phyloP scores from a whole-genome alignment of 352 stramenopile genomes.

The Pythium rishiriense region DNA sequence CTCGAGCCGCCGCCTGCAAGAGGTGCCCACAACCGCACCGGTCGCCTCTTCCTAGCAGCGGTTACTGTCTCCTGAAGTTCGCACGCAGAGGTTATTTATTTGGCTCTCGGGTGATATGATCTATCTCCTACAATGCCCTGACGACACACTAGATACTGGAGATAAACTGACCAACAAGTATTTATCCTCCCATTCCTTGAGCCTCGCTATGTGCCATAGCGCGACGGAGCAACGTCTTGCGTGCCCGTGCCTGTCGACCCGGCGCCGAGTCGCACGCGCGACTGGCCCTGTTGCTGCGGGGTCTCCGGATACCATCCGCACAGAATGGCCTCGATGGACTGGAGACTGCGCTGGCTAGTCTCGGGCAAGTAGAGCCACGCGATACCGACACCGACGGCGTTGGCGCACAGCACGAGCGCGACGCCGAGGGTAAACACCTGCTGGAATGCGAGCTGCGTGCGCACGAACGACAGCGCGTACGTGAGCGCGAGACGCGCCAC shows the following conservation, averaged over 20 bases:
- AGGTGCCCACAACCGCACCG: background rate
- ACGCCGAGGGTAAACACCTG: slow-evolving; percentile 43
- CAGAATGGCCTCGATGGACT: slow-evolving; percentile 80
- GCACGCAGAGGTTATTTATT: slow-evolving; percentile 16
- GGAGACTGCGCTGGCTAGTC: slow-evolving; percentile 71
- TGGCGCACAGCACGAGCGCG: slow-evolving; percentile 45
- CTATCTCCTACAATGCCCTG: too few species aligned
- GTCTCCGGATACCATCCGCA: slow-evolving; percentile 74
- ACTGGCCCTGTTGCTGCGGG: slow-evolving; percentile 44
- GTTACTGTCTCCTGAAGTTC: background rate
- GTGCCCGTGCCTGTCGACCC: slow-evolving; percentile 13
- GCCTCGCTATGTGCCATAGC: slow-evolving; percentile 3
- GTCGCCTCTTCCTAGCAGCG: background rate
- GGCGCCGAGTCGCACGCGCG: slow-evolving; percentile 49
- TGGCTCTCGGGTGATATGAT: background rate
- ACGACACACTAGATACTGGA: background rate
- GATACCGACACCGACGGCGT: slow-evolving; percentile 43
- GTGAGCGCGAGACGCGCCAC: slow-evolving; percentile 43
- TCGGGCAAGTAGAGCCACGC: slow-evolving; percentile 74
- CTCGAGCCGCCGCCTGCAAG: background rate
- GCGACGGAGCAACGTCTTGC: slow-evolving; percentile 6
- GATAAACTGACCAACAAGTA: too few species aligned
- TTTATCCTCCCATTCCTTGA: background rate
- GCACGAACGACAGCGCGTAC: slow-evolving; percentile 40
- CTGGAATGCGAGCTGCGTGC: slow-evolving; percentile 32